Evolutionary conservation across 495 filamentous ascomycete species (phyloP).

Genomic region (Cudoniella acicularis): DNA sequence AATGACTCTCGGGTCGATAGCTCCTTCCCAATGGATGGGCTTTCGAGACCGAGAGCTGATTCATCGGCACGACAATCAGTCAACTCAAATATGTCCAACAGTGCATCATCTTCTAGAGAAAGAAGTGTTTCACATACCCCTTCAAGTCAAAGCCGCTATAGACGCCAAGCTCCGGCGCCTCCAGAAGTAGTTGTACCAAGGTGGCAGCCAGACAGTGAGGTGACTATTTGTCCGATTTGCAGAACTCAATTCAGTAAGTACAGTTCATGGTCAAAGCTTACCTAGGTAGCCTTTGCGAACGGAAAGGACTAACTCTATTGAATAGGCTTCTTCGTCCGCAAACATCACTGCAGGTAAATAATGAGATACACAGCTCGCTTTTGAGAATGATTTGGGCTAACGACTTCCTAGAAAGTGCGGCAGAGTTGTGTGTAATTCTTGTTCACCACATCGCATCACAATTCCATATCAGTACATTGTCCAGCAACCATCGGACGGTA

Average conservation of each 20-base stretch:
- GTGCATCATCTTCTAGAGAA: not conserved
- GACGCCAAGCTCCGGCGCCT: not conserved
- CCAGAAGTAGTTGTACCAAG: slow-evolving; percentile 51
- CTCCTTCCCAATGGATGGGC: not conserved
- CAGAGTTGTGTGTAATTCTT: slow-evolving; percentile 83
- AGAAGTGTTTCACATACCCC: not conserved
- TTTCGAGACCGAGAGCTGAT: not conserved
- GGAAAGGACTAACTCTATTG: not conserved
- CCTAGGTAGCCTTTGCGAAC: not conserved
- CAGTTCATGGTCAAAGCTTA: not conserved
- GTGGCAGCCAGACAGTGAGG: slow-evolving; percentile 86
- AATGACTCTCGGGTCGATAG: not conserved
- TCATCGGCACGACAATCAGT: not conserved
- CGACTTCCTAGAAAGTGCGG: slow-evolving; percentile 73
- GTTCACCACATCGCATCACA: slow-evolving; percentile 92
- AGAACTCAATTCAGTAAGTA: slow-evolving; percentile 61
- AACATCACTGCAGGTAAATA: slow-evolving; percentile 80
- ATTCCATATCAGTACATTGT: slow-evolving; percentile 94
- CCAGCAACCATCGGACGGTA: slow-evolving; percentile 58
- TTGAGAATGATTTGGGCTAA: slow-evolving; percentile 2
- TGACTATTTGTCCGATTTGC: slow-evolving; percentile 79
- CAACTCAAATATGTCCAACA: not conserved
- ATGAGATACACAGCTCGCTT: not conserved
- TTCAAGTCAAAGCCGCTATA: not conserved
- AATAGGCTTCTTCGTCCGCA: slow-evolving; percentile 70